phyloP scores from a whole-genome alignment of 1,284 basidiomycete genomes.

The Calocybe gambosa region DNA sequence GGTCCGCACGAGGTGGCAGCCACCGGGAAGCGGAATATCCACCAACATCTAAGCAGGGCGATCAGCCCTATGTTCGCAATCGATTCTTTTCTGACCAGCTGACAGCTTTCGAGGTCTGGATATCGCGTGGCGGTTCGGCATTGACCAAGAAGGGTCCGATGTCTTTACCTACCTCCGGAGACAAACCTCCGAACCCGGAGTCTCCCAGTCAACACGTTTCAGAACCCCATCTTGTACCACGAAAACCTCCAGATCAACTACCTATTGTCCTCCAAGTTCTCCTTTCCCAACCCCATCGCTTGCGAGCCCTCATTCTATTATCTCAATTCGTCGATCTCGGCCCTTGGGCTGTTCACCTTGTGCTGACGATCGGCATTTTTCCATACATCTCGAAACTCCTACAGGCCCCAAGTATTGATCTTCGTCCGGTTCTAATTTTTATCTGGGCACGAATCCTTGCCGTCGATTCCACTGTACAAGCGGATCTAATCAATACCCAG shows the following conservation, averaged over 20 bases:
- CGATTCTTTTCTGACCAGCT: conserved; percentile 96
- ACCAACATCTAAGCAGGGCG: conserved; percentile 24
- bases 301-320: conserved; percentile 93
- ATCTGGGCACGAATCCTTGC: conserved; percentile 98
- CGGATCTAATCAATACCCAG: conserved; percentile 79
- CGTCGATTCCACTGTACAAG: conserved; percentile 90
- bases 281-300: conserved; percentile 92
- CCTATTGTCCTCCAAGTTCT: conserved; percentile 97
- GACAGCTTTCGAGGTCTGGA: conserved; percentile 98
- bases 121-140: conserved; percentile 83
- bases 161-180: conserved; percentile 49
- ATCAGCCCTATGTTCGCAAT: conserved; percentile 75
- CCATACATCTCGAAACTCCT: conserved; percentile 97
- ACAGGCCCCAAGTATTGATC: conserved; percentile 90
- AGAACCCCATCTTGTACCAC: conserved; percentile 62
- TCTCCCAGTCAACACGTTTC: conserved; percentile 12
- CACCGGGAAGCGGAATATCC: conserved; percentile 22
- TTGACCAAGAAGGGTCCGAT: conserved; percentile 71
- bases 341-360: conserved; percentile 97
- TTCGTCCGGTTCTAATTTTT: conserved; percentile 97
- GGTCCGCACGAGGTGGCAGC: conserved; percentile 31
- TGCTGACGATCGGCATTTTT: conserved; percentile 97
- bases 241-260: conserved; percentile 92
- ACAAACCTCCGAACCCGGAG: conserved; percentile 20
- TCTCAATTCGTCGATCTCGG: conserved; percentile 98